Base-by-base conservation (phyloP, 129 eudicot species). In the Flaveria trinervia region DNA sequence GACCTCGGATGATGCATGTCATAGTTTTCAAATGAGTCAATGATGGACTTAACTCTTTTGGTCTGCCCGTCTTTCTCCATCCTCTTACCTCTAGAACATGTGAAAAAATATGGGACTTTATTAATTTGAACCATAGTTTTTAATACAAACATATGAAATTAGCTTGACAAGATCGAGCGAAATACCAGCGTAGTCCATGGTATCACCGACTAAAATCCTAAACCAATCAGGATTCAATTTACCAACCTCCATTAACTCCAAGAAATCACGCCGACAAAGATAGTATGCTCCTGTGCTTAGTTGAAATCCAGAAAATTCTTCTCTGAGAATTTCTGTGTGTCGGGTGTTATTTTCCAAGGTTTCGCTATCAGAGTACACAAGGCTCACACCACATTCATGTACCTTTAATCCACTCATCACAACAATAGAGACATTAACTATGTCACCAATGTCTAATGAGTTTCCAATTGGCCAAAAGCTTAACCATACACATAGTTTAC, bases 71-170 rank as follows among this genome's bases (percentile, higher is more conserved):
- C 54, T 72, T 72, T 72, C 68, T 72, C 77, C 77, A 72, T 72
- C 77, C 68, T 39, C 77, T 44, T 72, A 72, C 33, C 77, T 72
- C 77, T 72, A 54, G 20, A 54, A 55, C 68, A 72, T 17, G 23
- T 8, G 18, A 20, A 7, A n/a, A 17, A 4, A 44, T 7, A 52
- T 10, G 18, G 5, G 25, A 45, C 59, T 48, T 48, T 13, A 39
- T 46, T 8, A 2, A 17, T 18, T 36, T 57, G 36, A 11, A 39
- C n/a, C 17, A 30, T 36, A 72, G 2, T 3, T 36, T 55, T 28
- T 4, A 54, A 55, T 11, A 33, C 48, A 57, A 55, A 72, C 49
- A 36, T 8, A 9, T 1, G 56, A 10, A 72, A 6, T 33, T 52
- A 16, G 66, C 0, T 30, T 36, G 54, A 55, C 20, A 33, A 45